Conservation (phyloP, 2,329 filamentous ascomycete genomes). For the Aspergillus sp. region DNA sequence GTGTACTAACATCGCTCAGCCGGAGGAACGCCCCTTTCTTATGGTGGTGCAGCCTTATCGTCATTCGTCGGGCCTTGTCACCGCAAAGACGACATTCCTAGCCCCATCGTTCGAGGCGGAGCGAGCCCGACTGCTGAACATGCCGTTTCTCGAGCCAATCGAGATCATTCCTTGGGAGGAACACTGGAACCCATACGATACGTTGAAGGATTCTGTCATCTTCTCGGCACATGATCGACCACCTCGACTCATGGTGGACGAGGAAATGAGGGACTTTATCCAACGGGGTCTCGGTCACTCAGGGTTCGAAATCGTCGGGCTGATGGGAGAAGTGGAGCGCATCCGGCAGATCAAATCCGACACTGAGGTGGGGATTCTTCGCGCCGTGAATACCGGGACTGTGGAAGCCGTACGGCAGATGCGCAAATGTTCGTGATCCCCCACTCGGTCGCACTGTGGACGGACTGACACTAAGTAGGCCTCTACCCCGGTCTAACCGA, state of each 20-base stretch:
- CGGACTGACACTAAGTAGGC: conserved; percentile 41
- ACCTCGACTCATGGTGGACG: conserved; percentile 61
- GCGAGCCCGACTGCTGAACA: conserved; percentile 59
- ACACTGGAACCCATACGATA: conserved; percentile 65
- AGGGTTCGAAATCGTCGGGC: conserved; percentile 59
- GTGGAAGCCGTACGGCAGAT: conserved; percentile 63
- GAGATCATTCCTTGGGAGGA: conserved; percentile 64
- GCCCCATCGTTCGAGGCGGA: conserved; percentile 63
- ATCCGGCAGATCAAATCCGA: conserved; percentile 61
- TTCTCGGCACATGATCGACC: conserved; percentile 31
- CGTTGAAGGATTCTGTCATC: conserved; percentile 50
- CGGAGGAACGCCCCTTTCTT: conserved; percentile 64
- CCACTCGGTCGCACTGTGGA: background rate
- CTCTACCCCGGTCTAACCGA: conserved; percentile 61
- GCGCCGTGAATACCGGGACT: conserved; percentile 65
- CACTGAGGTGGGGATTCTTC: conserved; percentile 59
- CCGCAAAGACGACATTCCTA: conserved; percentile 60
- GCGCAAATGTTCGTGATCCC: conserved; percentile 38
- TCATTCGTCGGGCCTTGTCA: conserved; percentile 43
- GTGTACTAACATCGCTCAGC: conserved; percentile 37
- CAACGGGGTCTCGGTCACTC: conserved; percentile 55
- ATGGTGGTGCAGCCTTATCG: conserved; percentile 58
- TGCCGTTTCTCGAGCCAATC: conserved; percentile 56
- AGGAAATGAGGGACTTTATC: conserved; percentile 66
- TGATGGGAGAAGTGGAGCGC: conserved; percentile 57